phyloP scores from a whole-genome alignment of 2,329 filamentous ascomycete genomes.

The Alternaria triticina region DNA sequence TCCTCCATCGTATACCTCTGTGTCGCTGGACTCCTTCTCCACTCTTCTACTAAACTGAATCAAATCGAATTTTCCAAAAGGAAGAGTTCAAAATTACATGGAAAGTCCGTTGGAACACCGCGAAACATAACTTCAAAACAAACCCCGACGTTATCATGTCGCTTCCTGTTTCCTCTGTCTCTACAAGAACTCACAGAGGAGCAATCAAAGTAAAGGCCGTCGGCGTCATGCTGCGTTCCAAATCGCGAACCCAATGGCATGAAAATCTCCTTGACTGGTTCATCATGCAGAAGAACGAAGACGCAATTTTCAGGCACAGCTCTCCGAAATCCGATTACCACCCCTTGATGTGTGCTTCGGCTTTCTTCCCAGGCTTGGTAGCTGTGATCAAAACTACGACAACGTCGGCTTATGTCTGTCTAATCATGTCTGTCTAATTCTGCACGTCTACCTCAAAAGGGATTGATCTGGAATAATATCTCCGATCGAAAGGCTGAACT shows the following conservation, averaged over 20 bases:
- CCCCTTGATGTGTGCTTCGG: too few relatives aligned
- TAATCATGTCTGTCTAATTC: background rate
- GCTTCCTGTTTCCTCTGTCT: background rate
- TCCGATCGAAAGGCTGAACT: background rate
- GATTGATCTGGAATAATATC: rapidly evolving
- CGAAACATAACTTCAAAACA: background rate
- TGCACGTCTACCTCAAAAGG: background rate
- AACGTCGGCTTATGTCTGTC: background rate
- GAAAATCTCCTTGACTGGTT: rapidly evolving
- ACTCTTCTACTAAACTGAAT: background rate
- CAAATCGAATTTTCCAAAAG: background rate
- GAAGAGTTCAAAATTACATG: background rate
- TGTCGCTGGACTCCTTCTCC: background rate
- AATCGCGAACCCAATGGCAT: background rate
- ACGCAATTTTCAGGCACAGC: too few relatives aligned
- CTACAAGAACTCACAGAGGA: background rate
- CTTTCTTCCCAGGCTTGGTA: background rate
- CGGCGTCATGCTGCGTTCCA: background rate
- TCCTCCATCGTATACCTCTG: rapidly evolving
- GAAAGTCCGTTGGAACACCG: background rate
- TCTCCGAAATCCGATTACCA: too few relatives aligned
- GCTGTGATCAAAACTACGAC: background rate
- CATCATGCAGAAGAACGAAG: background rate
- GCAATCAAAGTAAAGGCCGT: background rate
- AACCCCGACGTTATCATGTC: too few relatives aligned